Evolutionary conservation across 2,329 filamentous ascomycete species (phyloP).

Genomic region (Botrytis cinerea): DNA sequence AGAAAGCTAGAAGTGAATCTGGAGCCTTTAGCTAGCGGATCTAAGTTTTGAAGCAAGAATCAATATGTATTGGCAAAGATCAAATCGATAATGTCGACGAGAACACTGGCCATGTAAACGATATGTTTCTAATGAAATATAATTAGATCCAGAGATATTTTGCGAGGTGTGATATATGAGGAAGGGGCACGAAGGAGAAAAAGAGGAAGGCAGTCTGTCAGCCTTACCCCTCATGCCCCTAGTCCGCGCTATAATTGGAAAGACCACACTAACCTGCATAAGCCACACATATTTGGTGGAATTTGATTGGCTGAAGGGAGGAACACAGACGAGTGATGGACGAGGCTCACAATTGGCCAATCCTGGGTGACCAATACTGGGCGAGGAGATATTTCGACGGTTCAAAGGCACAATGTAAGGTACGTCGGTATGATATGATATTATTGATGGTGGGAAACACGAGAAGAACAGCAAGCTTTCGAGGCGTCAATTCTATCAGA

Average conservation of each 20-base stretch:
- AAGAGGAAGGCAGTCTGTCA: not conserved
- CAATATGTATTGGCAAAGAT: not conserved
- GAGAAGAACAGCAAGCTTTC: too few species aligned
- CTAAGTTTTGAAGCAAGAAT: slow-evolving; percentile 10
- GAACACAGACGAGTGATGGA: not conserved
- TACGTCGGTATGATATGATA: not conserved
- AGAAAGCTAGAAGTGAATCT: not conserved
- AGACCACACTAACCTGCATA: not conserved
- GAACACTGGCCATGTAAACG: not conserved
- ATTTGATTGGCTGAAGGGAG: not conserved
- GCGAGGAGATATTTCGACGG: not conserved
- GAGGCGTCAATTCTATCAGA: not conserved
- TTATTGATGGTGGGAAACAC: not conserved
- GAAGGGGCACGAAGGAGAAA: not conserved
- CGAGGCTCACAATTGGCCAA: not conserved
- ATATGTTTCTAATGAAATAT: not conserved
- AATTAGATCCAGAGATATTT: not conserved
- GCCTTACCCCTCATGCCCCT: not conserved
- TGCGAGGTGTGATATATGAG: not conserved
- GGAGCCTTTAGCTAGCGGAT: not conserved
- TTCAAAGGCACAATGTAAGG: not conserved
- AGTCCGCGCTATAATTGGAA: not conserved
- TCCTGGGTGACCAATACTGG: not conserved
- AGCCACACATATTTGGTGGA: not conserved
- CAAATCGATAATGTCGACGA: not conserved